Percentiles rank a stretch among this genome's conserved stretches.
phyloP scores from a whole-genome alignment of 352 stramenopile species.

The Phytopythium aichiense region DNA sequence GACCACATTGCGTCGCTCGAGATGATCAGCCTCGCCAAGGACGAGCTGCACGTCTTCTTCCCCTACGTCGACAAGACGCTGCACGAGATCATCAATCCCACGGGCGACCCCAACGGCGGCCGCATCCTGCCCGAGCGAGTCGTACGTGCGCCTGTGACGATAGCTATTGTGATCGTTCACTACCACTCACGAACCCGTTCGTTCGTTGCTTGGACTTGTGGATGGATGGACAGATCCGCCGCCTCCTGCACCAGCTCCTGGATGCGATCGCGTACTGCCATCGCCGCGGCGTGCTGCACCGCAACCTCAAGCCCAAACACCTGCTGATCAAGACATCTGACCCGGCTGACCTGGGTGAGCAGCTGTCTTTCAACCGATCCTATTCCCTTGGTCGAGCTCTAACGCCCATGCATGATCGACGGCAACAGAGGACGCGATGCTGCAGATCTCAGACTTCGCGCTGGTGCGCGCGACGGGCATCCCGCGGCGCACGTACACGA shows the following conservation, averaged over 20 bases:
- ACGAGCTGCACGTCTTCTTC: constrained; percentile 90
- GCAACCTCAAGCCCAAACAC: constrained; percentile 90
- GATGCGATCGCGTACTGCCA: constrained; percentile 89
- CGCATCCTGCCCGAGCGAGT: constrained; percentile 68
- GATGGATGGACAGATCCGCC: constrained; percentile 46
- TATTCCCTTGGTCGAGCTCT: not conserved
- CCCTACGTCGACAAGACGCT: constrained; percentile 89
- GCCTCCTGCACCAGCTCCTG: constrained; percentile 82
- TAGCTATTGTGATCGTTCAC: not conserved
- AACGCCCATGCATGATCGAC: not conserved
- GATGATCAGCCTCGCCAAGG: constrained; percentile 81
- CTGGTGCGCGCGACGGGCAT: constrained; percentile 85
- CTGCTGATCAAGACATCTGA: constrained; percentile 79
- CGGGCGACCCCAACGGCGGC: constrained; percentile 73
- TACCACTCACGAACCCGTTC: constrained; percentile 2
- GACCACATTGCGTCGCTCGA: constrained; percentile 87
- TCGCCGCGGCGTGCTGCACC: constrained; percentile 81
- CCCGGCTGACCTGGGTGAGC: constrained; percentile 51
- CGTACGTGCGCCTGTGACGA: constrained; percentile 25
- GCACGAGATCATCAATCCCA: constrained; percentile 90
- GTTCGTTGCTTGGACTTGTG: constrained; percentile 6
- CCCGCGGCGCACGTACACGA: constrained; percentile 87
- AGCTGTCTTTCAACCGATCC: not conserved
- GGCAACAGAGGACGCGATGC: constrained; percentile 45
- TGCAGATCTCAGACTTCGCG: constrained; percentile 88